These are phyloP conservation scores for Colletotrichum shisoi DNA, from an alignment of 2,329 filamentous ascomycete genomes.

Conservation along the genomic window DNA sequence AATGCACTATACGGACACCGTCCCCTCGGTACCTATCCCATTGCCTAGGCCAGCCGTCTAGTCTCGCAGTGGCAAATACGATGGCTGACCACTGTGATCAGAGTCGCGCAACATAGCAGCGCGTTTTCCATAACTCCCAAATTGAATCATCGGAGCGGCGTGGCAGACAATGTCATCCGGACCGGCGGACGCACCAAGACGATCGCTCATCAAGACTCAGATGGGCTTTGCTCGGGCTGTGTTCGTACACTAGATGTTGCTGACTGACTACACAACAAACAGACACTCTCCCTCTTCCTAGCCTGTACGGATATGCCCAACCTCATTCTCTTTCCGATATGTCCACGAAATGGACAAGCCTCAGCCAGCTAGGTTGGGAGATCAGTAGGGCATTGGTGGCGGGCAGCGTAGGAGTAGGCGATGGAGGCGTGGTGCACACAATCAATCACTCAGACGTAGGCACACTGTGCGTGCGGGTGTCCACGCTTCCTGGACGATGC, in stretches of 20 bases:
- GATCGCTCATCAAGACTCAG: not conserved
- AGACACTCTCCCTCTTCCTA: not conserved
- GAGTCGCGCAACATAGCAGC: not conserved
- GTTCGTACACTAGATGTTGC: constrained; percentile 9
- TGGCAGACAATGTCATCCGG: constrained; percentile 1
- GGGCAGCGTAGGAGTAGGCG: constrained; percentile 5
- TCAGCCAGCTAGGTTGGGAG: constrained; percentile 1
- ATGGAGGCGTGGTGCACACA: not conserved
- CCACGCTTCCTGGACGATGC: constrained; percentile 25
- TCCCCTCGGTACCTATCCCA: constrained; percentile 6
- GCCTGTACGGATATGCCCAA: constrained; percentile 3
- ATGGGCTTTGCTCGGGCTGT: constrained; percentile 22
- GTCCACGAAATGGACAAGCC: constrained; percentile 11
- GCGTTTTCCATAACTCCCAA: constrained; percentile 10
- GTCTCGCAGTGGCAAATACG: constrained; percentile 11
- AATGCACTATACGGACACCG: not conserved
- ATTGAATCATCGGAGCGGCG: constrained; percentile 4
- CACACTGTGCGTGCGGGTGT: constrained; percentile 26
- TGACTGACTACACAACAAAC: constrained; percentile 26
- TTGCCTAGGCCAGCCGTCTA: not conserved
- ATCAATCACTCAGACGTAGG: constrained; percentile 4
- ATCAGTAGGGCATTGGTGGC: constrained; percentile 8
- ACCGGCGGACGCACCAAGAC: not conserved
- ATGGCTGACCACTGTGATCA: constrained; percentile 15
- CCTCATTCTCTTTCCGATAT: constrained; percentile 19